Conservation (phyloP, 106 monocot species). For the Dioscorea zingiberensis region DNA sequence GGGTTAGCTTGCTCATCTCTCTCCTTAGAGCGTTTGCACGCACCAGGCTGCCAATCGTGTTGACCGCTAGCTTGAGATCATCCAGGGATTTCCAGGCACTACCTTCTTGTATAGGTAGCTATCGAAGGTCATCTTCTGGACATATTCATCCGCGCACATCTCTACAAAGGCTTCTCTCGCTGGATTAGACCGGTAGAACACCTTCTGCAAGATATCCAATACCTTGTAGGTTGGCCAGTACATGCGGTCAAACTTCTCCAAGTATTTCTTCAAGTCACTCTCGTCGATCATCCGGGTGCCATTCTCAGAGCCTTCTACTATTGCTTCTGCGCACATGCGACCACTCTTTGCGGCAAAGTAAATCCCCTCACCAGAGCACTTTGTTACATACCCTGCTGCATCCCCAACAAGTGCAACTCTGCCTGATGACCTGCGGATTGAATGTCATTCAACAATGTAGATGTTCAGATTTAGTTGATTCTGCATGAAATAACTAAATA, state of each 20-base stretch:
- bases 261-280: constrained; percentile 66
- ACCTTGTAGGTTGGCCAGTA: constrained; percentile 99
- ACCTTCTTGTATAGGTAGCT: constrained; percentile 95
- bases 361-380: constrained; percentile 98
- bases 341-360: constrained; percentile 96
- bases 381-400: constrained; percentile 92
- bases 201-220: constrained; percentile 93
- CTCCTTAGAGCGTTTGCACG: constrained; percentile 64
- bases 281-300: constrained; percentile 73
- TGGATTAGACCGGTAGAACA: constrained; percentile 90
- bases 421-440: constrained; percentile 30
- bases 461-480: no score
- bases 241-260: constrained; percentile 67
- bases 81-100: constrained; percentile 86
- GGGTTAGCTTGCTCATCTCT: constrained; percentile 80
- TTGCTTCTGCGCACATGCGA: constrained; percentile 84
- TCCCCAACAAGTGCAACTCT: constrained; percentile 81
- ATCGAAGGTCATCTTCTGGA: constrained; percentile 99
- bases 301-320: constrained; percentile 57
- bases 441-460: no score
- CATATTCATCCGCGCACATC: constrained; percentile 87
- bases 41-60: constrained; percentile 89
- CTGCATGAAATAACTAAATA: no score
- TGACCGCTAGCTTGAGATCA: constrained; percentile 82
- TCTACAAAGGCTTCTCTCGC: constrained; percentile 73